Percentiles rank a stretch among this genome's conserved stretches.
Conservation (phyloP, 2,329 filamentous ascomycete species). For the Sarocladium oryzae region DNA sequence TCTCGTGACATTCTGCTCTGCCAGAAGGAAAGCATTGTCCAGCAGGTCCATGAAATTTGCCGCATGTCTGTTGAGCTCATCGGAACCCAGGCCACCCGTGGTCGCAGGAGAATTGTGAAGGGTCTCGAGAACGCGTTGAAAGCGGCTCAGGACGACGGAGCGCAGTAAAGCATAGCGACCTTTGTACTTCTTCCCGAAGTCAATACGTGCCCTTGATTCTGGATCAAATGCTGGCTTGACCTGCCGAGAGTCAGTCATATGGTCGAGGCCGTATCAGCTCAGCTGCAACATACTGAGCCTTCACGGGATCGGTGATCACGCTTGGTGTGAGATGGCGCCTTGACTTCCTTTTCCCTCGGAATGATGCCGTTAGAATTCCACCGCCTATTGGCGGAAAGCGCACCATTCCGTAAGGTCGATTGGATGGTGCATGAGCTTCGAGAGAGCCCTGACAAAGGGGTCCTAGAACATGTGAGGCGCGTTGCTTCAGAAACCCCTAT, state of each 20-base stretch:
- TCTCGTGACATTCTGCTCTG: conserved; percentile 29
- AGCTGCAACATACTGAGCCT: not conserved
- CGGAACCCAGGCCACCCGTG: conserved; percentile 23
- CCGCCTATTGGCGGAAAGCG: not conserved
- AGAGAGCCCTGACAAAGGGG: not conserved
- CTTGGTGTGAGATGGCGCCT: not conserved
- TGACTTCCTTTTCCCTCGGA: not conserved
- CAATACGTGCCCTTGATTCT: conserved; percentile 23
- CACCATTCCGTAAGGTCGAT: not conserved
- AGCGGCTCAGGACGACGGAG: conserved; percentile 27
- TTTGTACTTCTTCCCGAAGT: conserved; percentile 16
- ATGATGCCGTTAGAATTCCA: not conserved
- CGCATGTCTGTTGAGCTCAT: conserved; percentile 38
- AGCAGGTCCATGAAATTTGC: conserved; percentile 39
- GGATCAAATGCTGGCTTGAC: conserved; percentile 20
- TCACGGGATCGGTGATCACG: not conserved
- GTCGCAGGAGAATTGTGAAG: conserved; percentile 19
- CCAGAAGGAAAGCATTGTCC: conserved; percentile 37
- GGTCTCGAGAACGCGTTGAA: conserved; percentile 27
- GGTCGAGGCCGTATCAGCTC: not conserved
- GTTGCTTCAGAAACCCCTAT: not conserved
- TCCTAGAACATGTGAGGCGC: not conserved
- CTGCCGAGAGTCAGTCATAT: not conserved
- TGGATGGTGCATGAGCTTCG: not conserved
- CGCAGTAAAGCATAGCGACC: conserved; percentile 27